These are phyloP conservation scores for Triticum turgidum DNA, from an alignment of 176 grass and related monocot species.

Conservation along the genomic window DNA sequence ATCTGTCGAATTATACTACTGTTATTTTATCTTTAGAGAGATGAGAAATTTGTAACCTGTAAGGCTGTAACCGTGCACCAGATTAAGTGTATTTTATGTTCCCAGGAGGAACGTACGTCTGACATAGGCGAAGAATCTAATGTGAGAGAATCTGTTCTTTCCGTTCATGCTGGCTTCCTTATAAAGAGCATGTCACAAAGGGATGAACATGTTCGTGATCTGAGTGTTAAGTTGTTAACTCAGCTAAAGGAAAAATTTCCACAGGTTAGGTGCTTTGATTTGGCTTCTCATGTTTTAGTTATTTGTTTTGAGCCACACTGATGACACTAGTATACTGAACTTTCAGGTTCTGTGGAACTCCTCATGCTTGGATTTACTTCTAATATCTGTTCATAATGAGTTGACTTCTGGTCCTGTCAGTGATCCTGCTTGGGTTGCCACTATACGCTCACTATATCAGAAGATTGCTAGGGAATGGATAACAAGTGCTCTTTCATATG, in stretches of 20 bases:
- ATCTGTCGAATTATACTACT: neutral
- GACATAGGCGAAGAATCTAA: constrained; percentile 92
- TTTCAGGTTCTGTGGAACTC: constrained; percentile 95
- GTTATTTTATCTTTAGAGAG: constrained; percentile 7
- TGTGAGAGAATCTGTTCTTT: constrained; percentile 79
- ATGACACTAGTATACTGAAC: constrained; percentile 31
- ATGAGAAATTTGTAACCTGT: constrained; percentile 14
- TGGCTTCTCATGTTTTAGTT: constrained; percentile 15
- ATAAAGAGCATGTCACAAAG: constrained; percentile 99
- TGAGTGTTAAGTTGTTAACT: constrained; percentile 89
- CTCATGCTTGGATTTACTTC: constrained; percentile 92
- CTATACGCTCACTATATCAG: constrained; percentile 89
- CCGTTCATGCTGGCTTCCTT: constrained; percentile 83
- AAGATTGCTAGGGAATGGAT: constrained; percentile 97
- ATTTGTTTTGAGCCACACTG: constrained; percentile 31
- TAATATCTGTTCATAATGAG: constrained; percentile 97
- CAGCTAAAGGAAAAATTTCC: constrained; percentile 95
- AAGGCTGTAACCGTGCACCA: neutral
- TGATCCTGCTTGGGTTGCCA: constrained; percentile 98
- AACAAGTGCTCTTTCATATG: constrained; percentile 96
- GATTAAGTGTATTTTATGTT: constrained; percentile 35
- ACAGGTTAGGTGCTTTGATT: constrained; percentile 61
- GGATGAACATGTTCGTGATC: constrained; percentile 94
- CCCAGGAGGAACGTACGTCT: constrained; percentile 83
- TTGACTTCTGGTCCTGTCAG: constrained; percentile 91